Evolutionary conservation across 345 rosid species (phyloP).

Genomic region (Eucalyptus virginea): DNA sequence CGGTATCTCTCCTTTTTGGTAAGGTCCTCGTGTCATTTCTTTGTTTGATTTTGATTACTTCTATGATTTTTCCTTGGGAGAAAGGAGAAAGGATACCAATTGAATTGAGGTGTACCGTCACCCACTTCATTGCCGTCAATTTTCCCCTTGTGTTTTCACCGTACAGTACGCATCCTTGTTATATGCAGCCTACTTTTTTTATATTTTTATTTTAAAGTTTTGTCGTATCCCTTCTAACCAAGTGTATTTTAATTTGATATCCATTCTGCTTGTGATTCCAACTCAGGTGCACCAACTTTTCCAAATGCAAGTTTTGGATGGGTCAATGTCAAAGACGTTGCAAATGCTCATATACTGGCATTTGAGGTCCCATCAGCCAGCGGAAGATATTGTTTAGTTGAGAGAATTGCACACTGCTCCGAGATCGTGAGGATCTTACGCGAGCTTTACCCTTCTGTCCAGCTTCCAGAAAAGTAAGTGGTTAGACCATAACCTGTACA

Average conservation of each 20-base stretch:
- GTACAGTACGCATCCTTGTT: background rate
- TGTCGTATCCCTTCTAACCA: background rate
- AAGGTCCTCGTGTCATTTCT: background rate
- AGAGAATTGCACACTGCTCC: conserved; percentile 71
- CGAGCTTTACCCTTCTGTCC: conserved; percentile 55
- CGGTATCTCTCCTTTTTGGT: background rate
- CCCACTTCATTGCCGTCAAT: background rate
- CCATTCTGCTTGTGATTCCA: background rate
- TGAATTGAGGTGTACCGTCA: background rate
- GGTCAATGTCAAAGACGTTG: conserved; percentile 85
- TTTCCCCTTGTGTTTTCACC: background rate
- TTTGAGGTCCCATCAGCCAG: conserved; percentile 69
- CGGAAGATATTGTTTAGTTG: conserved; percentile 84
- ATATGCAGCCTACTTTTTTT: background rate
- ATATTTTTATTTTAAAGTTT: background rate
- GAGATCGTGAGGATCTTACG: conserved; percentile 47
- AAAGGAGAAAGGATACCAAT: background rate
- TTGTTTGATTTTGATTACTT: background rate
- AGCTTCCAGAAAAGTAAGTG: conserved; percentile 71
- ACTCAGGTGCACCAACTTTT: conserved; percentile 59
- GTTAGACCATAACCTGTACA: background rate
- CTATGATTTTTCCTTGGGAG: background rate
- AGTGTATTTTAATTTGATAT: background rate
- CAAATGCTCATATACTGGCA: conserved; percentile 81
- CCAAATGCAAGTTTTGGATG: conserved; percentile 72